A percentile compares a stretch with the other conserved stretches of the same genome.
Conservation (phyloP, 1,284 basidiomycete species). For the Fomes fomentarius region DNA sequence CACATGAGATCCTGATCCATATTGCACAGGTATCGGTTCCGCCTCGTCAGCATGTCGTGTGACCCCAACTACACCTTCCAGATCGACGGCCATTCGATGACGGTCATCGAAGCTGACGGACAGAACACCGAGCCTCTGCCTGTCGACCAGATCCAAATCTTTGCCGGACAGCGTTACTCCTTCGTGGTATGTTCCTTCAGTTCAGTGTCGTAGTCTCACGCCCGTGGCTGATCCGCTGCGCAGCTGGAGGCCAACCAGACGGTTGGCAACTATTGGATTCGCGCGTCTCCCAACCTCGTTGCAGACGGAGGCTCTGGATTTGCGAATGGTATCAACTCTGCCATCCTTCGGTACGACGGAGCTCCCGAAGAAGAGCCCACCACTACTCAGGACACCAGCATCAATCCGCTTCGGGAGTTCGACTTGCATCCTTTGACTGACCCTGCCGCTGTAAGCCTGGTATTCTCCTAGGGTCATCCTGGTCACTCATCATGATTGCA, state of each 20-base stretch:
- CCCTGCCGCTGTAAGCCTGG: slow-evolving; percentile 20
- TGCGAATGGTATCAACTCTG: slow-evolving; percentile 42
- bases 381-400: slow-evolving; percentile 21
- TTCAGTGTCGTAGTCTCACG: background rate
- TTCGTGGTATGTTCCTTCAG: slow-evolving; percentile 23
- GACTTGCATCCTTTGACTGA: slow-evolving; percentile 4
- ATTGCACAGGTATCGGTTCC: slow-evolving; percentile 36
- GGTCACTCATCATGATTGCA: too few relatives aligned
- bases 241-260: slow-evolving; percentile 38
- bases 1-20: background rate
- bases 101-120: slow-evolving; percentile 57
- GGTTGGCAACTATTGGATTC: slow-evolving; percentile 47
- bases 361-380: slow-evolving; percentile 48
- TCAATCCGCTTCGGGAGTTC: background rate
- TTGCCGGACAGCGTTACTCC: slow-evolving; percentile 41
- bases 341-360: slow-evolving; percentile 43
- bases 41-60: slow-evolving; percentile 54
- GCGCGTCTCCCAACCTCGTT: slow-evolving; percentile 36
- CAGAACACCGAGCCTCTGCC: slow-evolving; percentile 41
- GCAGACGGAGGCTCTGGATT: slow-evolving; percentile 34
- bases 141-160: slow-evolving; percentile 46
- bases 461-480: too few relatives aligned
- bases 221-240: background rate
- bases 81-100: slow-evolving; percentile 50
- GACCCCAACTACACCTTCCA: slow-evolving; percentile 38